Base-by-base conservation (phyloP, 2,329 filamentous ascomycete species). In the Sporothrix phasma region DNA sequence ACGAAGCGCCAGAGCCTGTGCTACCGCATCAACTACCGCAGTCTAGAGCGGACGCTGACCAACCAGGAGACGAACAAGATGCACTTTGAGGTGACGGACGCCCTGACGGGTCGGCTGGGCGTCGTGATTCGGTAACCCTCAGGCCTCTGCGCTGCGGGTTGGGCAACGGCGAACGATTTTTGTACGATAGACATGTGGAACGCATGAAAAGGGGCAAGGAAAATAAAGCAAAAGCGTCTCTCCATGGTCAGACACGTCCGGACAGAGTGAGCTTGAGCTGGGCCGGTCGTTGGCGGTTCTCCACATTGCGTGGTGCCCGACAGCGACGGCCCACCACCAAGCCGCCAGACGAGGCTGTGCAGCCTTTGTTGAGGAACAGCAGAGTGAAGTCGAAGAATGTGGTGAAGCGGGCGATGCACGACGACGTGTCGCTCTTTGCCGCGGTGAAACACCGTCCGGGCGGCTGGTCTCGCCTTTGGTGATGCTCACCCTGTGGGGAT, bases 1-100 rank as follows among this genome's bases (percentile, higher is more conserved):
- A 92, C 89, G 22, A 86, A 88, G 3, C 81, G 89, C 69, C 88
- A 84, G 77, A 97, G 92, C 77, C 76, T 94, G 78, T 96, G 91
- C 76, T 99, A 97, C 75, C 83, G 92, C 67, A 88, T 97, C 75
- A 93, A 93, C 73, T 99, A 99, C 77, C 84, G 94, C 68, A 96
- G 92, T 74, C 77, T 96, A 69, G 93, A 97, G 79, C 84, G 89
- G 72, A 99, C 93, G 1, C 77, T 99, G 74, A 96, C 88, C 10
- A 94, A 92, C 70, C 80, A 83, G 41, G 90, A 96, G 79, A 84
- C 86, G 11, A 95, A 95, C 72, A 75, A 79, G 49, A 76, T 96
- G 72, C 93, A 99, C 74, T 80, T 85, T 59, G 75, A 79, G 68
- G 87, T 97, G 51, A 79, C 81, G 47, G 71, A 77, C 67, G 81